Conservation (phyloP, 768 basidiomycete genomes). For the Holtermannia corniformis region DNA sequence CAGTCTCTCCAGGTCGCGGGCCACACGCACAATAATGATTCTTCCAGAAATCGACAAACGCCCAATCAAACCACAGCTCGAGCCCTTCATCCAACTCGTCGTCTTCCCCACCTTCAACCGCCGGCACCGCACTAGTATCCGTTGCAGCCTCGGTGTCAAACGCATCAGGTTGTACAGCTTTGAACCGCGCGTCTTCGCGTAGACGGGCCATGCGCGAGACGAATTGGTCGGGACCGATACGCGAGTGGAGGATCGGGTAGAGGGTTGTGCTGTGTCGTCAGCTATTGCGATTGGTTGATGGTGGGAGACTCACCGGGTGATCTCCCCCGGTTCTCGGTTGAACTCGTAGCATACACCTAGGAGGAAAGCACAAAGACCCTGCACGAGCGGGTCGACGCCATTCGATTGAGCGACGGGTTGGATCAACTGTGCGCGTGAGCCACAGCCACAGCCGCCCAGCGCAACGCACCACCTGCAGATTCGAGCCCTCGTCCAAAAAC, state of each 20-base stretch:
- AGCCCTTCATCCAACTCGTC: conserved; percentile 53
- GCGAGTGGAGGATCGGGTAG: conserved; percentile 70
- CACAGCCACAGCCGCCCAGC: background rate
- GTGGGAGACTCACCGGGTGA: conserved; percentile 60
- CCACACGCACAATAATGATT: conserved; percentile 75
- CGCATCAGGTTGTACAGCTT: conserved; percentile 73
- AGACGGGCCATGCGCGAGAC: conserved; percentile 75
- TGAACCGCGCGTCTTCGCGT: conserved; percentile 88
- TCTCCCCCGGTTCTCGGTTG: conserved; percentile 88
- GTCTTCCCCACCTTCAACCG: conserved; percentile 17
- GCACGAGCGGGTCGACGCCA: conserved; percentile 74
- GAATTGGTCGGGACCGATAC: conserved; percentile 81
- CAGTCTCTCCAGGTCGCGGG: background rate
- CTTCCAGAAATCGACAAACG: conserved; percentile 97
- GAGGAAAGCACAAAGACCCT: conserved; percentile 81
- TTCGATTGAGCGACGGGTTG: conserved; percentile 87
- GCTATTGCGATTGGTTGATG: background rate
- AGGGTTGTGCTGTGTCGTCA: conserved; percentile 53
- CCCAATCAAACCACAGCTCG: conserved; percentile 97
- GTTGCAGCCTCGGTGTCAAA: conserved; percentile 48
- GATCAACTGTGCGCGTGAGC: conserved; percentile 55
- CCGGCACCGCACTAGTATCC: conserved; percentile 4
- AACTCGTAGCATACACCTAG: conserved; percentile 93
- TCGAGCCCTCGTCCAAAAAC: conserved; percentile 76
- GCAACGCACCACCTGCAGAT: conserved; percentile 70